phyloP scores from a whole-genome alignment of 768 basidiomycete species.

The Cyathus striatus region DNA sequence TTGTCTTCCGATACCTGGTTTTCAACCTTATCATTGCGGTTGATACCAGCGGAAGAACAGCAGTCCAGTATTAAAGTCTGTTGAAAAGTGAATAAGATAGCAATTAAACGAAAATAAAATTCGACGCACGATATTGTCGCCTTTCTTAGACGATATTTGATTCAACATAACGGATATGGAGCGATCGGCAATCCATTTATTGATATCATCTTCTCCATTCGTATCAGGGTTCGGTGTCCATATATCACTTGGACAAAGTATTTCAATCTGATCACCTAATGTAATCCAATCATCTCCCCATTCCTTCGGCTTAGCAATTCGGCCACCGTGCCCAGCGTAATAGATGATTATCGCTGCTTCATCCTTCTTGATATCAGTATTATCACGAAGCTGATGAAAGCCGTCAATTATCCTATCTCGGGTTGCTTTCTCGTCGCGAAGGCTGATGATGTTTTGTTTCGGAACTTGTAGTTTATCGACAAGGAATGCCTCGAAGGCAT shows the following conservation, averaged over 20 bases:
- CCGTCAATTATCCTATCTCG: neutral
- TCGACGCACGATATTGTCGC: conserved; percentile 7
- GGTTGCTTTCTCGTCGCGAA: neutral
- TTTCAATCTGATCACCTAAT: too few relatives aligned
- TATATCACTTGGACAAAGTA: too few relatives aligned
- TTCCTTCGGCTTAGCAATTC: neutral
- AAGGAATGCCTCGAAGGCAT: too few relatives aligned
- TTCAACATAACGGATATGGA: too few relatives aligned
- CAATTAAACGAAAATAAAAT: neutral
- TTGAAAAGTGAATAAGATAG: neutral
- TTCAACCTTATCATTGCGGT: neutral
- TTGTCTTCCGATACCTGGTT: neutral
- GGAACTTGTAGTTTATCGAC: too few relatives aligned
- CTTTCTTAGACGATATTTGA: conserved; percentile 2
- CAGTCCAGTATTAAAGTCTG: conserved; percentile 9
- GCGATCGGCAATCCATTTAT: conserved; percentile 7
- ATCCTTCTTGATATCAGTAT: too few relatives aligned
- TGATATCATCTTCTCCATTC: neutral
- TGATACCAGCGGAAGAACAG: conserved; percentile 1
- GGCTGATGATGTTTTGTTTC: too few relatives aligned
- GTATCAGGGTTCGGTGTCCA: neutral
- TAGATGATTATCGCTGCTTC: conserved; percentile 8
- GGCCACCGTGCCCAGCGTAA: conserved; percentile 8
- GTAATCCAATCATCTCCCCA: too few relatives aligned
- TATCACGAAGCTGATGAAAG: too few relatives aligned